phyloP scores from a whole-genome alignment of 441 rosid genomes.

The Metrosideros polymorpha region DNA sequence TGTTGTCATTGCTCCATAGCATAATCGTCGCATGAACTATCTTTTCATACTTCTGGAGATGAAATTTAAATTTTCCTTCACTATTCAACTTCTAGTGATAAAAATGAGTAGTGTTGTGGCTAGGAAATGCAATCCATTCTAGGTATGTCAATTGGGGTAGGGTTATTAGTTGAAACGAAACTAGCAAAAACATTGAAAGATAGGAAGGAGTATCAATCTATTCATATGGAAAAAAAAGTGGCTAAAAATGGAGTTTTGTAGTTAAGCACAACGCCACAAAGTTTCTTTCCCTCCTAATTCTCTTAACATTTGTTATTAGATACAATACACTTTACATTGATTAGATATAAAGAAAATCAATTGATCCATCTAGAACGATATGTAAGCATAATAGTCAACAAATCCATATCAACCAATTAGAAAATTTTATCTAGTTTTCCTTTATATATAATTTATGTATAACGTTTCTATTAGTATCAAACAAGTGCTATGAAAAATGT shows the following conservation, averaged over 20 bases:
- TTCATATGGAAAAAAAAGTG: not conserved
- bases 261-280: not conserved
- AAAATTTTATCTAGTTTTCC: not conserved
- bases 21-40: not conserved
- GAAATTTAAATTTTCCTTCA: not conserved
- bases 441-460: not conserved
- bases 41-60: not conserved
- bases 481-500: too few species aligned
- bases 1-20: not conserved
- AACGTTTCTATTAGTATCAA: too few species aligned
- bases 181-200: too few species aligned
- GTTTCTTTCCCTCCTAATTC: not conserved
- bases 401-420: not conserved
- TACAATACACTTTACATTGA: not conserved
- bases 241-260: not conserved
- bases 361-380: not conserved
- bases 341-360: not conserved
- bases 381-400: not conserved
- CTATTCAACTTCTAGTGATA: not conserved
- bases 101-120: not conserved
- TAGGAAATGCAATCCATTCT: not conserved
- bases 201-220: not conserved
- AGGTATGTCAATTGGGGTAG: too few species aligned
- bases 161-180: too few species aligned
- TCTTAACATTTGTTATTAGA: not conserved